Conservation (phyloP, 805 yeast genomes). For the Suhomyces pyralidae region DNA sequence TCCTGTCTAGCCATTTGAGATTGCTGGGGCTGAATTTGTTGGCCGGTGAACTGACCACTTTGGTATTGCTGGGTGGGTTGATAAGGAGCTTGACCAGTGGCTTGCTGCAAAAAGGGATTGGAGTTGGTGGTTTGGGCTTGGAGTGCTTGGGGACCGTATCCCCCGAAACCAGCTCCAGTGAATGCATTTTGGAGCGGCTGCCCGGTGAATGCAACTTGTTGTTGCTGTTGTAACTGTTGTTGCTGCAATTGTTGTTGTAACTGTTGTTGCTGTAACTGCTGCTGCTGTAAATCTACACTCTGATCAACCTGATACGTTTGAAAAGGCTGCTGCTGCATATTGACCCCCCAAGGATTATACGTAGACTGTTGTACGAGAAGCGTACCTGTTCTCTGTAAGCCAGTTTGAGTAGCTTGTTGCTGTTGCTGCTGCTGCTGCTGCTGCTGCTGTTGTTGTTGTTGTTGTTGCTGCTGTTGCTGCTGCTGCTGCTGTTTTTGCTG, state of each 20-base stretch:
- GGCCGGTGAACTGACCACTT: slow-evolving; percentile 4
- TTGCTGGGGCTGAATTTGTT: slow-evolving; percentile 10
- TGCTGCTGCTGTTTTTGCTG: no score
- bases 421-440: slow-evolving; percentile 1
- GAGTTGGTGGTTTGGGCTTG: slow-evolving; percentile 7
- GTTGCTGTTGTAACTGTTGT: slow-evolving; percentile 14
- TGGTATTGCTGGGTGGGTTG: slow-evolving; percentile 13
- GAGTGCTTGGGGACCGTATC: slow-evolving; percentile 32
- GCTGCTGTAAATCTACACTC: background rate
- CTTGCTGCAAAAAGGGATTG: slow-evolving; percentile 11
- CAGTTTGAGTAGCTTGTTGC: slow-evolving; percentile 1
- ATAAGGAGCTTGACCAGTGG: slow-evolving; percentile 12
- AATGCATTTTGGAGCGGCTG: slow-evolving; percentile 18
- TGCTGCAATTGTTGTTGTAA: slow-evolving; percentile 11
- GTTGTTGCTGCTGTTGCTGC: no score
- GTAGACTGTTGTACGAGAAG: slow-evolving; percentile 38
- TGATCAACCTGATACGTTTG: slow-evolving; percentile 9
- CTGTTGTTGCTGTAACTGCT: slow-evolving; percentile 12
- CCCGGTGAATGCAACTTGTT: slow-evolving; percentile 8
- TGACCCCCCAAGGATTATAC: slow-evolving; percentile 40
- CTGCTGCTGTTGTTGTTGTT: slow-evolving; percentile 5
- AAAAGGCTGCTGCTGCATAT: slow-evolving; percentile 13
- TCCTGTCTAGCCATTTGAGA: slow-evolving; percentile 22
- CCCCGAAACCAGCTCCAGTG: slow-evolving; percentile 64
- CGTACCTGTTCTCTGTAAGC: slow-evolving; percentile 19